A percentile compares a stretch with the other conserved stretches of the same genome.
phyloP scores from a whole-genome alignment of 2,329 filamentous ascomycete genomes.

The Arthrobotrys sinensis region DNA sequence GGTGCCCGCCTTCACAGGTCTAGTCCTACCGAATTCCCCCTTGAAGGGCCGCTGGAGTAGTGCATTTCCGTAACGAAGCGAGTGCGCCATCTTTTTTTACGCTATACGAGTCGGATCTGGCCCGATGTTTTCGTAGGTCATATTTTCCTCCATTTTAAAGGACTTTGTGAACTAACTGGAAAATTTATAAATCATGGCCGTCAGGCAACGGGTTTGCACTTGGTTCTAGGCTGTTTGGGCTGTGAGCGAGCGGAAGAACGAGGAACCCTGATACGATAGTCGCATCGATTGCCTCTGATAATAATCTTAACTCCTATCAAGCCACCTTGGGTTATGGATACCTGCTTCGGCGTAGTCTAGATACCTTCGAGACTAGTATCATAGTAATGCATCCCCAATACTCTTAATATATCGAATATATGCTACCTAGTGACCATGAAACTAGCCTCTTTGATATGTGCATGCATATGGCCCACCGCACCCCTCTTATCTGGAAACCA shows the following conservation, averaged over 20 bases:
- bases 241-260: not conserved
- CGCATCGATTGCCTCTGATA: constrained; percentile 9
- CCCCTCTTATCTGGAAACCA: constrained; percentile 18
- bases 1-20: constrained; percentile 10
- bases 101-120: not conserved
- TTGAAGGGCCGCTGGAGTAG: constrained; percentile 18
- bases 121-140: not conserved
- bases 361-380: constrained; percentile 1
- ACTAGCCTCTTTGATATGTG: constrained; percentile 11
- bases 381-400: constrained; percentile 8
- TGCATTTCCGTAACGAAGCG: constrained; percentile 39
- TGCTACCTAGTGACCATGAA: constrained; percentile 16
- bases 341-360: constrained; percentile 20
- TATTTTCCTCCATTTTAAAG: not conserved
- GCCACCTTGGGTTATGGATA: constrained; percentile 24
- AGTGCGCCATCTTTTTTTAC: constrained; percentile 27
- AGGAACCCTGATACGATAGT: constrained; percentile 14
- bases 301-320: constrained; percentile 14
- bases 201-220: constrained; percentile 3
- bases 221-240: constrained; percentile 21
- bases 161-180: not conserved
- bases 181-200: not conserved
- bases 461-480: not conserved
- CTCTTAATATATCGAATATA: constrained; percentile 29
- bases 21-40: constrained; percentile 15